Evolutionary conservation across 2,329 filamentous ascomycete genomes (phyloP), one percentile per base, ranked within the genome.

Genomic region (Ophiobolus disseminans): DNA sequence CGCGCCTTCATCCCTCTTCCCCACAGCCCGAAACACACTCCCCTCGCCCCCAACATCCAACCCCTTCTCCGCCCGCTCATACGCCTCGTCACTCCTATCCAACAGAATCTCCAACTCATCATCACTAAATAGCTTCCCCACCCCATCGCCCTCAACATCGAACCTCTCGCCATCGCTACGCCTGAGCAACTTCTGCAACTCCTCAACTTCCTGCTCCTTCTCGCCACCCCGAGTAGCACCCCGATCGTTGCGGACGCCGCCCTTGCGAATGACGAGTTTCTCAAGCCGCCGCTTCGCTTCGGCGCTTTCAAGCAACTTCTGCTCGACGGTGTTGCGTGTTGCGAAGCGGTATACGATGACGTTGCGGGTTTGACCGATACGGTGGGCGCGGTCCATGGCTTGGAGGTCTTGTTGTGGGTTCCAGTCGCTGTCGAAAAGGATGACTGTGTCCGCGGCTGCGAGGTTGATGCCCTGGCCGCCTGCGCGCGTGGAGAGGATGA

Each of bases 371-470:
- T 99, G 94, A 0, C 94, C 94, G 55, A 99, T 97, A 10, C 94
- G 86, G 69, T 99, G 94, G 0, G 90, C 91, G 4, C 94, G 90
- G 66, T 99, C 94, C 73, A 97, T 94, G 0, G 94, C 94, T 68
- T 99, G 94, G 0, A 99, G 80, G 71, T 99, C 94, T 68, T 97
- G 93, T 70, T 99, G 94, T 0, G 94, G 94, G 63, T 99, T 99
- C 86, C 93, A 97, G 64, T 96, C 85, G 8, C 81, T 86, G 72
- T 97, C 93, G 60, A 94, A 97, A 0, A 97, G 79, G 36, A 97
- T 88, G 9, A 97, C 93, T 0, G 93, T 97, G 62, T 97, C 93
- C 0, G 93, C 93, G 1, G 87, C 87, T 0, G 90, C 90, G 0
- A 97, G 85, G 65, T 97, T 97, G 78, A 97, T 97, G 40, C 93